Base-by-base conservation (phyloP, 352 stramenopile species). In the Phytophthora rubi region DNA sequence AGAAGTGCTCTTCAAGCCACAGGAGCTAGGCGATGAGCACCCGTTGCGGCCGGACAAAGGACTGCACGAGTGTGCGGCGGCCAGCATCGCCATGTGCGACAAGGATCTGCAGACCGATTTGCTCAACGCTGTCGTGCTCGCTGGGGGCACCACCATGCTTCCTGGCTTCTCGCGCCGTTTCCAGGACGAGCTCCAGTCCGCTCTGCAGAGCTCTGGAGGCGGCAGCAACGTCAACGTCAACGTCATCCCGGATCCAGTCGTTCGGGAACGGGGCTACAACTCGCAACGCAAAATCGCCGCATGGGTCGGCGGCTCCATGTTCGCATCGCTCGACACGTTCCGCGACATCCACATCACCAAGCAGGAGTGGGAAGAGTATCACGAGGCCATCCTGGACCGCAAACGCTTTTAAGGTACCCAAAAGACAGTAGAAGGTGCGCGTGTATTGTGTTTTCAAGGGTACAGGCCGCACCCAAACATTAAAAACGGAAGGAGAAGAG, bases 11-110 rank as follows among this genome's bases (percentile, higher is more conserved):
- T 97, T 97, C 70, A 80, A 90, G 23, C 89, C 92, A 1, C 83
- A 88, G 10, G 78, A 99, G 47, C 80, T 97, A 23, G 91, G 98
- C 51, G 94, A 98, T 57, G 98, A 99, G 74, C 97, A 98, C 68
- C 88, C 92, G 4, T 53, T 75, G 33, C 75, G 77, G 4, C 77
- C 81, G 0, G 76, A 65, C 1, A 91, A 89, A 59, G 81, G 81
- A 72, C 89, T 91, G 71, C 98, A 91, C 87, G 98, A 89, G 83
- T 78, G 83, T 39, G 83, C 80, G 3, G 79, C 76, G 15, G 80
- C 93, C n/a, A 83, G 90, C 57, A 97, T 99, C 53, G 70, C 62
- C 47, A 94, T 94, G 86, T 96, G 89, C 35, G 88, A 96, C 71
- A 91, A 90, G 68, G 88, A 95, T 70, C 75, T 94, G 7, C 88